These are phyloP conservation scores for Globisporangium apiculatum DNA, from an alignment of 352 stramenopile species.

Conservation along the genomic window DNA sequence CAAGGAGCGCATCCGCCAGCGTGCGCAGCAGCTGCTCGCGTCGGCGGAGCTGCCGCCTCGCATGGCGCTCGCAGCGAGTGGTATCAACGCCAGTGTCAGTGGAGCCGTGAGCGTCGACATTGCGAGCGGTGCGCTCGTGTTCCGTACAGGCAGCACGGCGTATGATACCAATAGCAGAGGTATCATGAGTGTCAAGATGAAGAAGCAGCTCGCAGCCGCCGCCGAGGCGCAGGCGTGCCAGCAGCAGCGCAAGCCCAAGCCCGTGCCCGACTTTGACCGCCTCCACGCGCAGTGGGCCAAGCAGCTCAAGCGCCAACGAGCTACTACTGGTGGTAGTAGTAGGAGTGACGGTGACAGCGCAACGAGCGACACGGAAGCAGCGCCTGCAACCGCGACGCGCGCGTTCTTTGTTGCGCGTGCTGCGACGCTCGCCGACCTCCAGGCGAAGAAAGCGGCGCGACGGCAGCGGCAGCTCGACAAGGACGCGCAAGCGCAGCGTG, in stretches of 20 bases:
- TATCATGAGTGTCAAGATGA: conserved; percentile 41
- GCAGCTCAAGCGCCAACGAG: not conserved
- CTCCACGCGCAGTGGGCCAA: conserved; percentile 51
- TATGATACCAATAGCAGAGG: not conserved
- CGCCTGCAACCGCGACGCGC: conserved; percentile 3
- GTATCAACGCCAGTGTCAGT: conserved; percentile 3
- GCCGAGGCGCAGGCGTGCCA: conserved; percentile 27
- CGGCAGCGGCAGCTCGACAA: conserved; percentile 31
- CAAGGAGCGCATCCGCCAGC: conserved; percentile 43
- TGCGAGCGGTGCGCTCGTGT: not conserved
- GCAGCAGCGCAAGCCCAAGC: conserved; percentile 27
- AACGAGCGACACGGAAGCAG: not conserved
- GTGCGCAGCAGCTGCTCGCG: conserved; percentile 37
- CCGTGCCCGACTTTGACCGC: conserved; percentile 56
- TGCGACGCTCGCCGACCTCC: conserved; percentile 28
- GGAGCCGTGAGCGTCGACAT: not conserved
- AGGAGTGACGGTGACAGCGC: no score
- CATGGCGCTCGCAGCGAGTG: conserved; percentile 25
- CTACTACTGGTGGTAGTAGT: not conserved
- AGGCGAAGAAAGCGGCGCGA: conserved; percentile 41
- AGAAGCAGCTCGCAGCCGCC: conserved; percentile 35
- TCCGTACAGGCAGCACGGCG: not conserved
- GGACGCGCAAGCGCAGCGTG: conserved; percentile 22
- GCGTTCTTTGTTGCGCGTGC: conserved; percentile 49
- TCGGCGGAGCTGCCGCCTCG: conserved; percentile 36